phyloP scores from a whole-genome alignment of 805 yeast species.

The Starmerella khaoyaiensis region DNA sequence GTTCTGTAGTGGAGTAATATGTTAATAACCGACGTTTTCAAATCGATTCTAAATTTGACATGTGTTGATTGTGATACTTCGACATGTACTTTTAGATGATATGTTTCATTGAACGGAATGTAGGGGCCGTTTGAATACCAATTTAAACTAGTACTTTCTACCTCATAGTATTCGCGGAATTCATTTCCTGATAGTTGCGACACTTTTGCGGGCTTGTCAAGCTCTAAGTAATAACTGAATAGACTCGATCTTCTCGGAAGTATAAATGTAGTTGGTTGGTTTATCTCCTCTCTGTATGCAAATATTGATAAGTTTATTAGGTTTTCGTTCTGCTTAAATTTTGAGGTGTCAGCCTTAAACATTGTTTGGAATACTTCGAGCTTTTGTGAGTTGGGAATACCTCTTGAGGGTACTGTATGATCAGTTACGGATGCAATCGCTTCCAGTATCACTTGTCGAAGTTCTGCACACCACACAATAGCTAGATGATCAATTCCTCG shows the following conservation, averaged over 20 bases:
- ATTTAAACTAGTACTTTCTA: slow-evolving; percentile 8
- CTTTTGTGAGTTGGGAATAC: slow-evolving; percentile 41
- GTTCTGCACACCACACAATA: slow-evolving; percentile 90
- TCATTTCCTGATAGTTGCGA: slow-evolving; percentile 18
- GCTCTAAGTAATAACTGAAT: slow-evolving; percentile 13
- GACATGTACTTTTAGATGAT: not conserved
- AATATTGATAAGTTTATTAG: too few species aligned
- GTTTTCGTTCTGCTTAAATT: too few species aligned
- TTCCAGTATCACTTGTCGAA: slow-evolving; percentile 49
- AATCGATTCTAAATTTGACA: slow-evolving; percentile 31
- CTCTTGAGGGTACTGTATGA: slow-evolving; percentile 31
- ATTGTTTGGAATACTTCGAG: slow-evolving; percentile 30
- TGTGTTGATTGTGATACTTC: not conserved
- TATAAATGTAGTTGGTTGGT: slow-evolving; percentile 7
- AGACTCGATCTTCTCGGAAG: slow-evolving; percentile 19
- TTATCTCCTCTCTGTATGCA: not conserved
- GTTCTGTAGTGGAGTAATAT: slow-evolving; percentile 68
- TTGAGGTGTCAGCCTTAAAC: slow-evolving; percentile 5
- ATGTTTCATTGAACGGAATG: slow-evolving; percentile 20
- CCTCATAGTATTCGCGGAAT: slow-evolving; percentile 17
- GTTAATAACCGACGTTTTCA: slow-evolving; percentile 48
- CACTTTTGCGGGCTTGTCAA: slow-evolving; percentile 6
- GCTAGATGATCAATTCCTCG: slow-evolving; percentile 90
- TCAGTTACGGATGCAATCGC: slow-evolving; percentile 51
- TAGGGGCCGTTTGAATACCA: slow-evolving; percentile 24